phyloP scores from a whole-genome alignment of 2,329 filamentous ascomycete species.

The Sporothrix pseudoabietina region DNA sequence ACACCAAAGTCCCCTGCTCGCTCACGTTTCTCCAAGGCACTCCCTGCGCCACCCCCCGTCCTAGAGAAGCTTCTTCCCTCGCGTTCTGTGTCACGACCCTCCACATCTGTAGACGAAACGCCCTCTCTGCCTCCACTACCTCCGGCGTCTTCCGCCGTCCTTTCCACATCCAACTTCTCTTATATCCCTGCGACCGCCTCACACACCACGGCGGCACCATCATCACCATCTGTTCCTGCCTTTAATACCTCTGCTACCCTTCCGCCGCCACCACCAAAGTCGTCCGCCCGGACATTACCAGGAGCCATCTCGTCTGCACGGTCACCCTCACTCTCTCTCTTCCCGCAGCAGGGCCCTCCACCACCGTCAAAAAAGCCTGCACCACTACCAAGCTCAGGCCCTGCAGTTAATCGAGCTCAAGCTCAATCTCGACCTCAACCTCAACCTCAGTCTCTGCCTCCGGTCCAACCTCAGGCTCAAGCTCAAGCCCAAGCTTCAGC shows the following conservation, averaged over 20 bases:
- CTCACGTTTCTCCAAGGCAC: constrained; percentile 62
- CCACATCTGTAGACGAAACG: not conserved
- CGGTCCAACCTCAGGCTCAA: not conserved
- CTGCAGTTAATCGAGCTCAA: not conserved
- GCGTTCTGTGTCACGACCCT: constrained; percentile 10
- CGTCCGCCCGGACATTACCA: constrained; percentile 22
- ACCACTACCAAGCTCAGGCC: not conserved
- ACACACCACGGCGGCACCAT: not conserved
- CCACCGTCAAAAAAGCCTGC: constrained; percentile 14
- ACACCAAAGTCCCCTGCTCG: constrained; percentile 45
- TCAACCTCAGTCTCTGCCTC: not conserved
- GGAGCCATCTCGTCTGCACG: constrained; percentile 23
- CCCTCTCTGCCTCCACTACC: constrained; percentile 28
- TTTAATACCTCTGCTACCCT: not conserved
- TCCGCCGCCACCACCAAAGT: constrained; percentile 25
- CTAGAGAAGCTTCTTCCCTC: constrained; percentile 24
- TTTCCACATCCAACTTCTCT: constrained; percentile 18
- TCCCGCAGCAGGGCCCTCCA: constrained; percentile 14
- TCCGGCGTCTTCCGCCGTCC: constrained; percentile 22
- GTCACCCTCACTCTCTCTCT: constrained; percentile 16
- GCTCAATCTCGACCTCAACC: not conserved
- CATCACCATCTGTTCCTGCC: not conserved
- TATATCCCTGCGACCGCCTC: constrained; percentile 21
- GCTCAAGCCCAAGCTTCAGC: not conserved
- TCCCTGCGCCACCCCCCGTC: constrained; percentile 51